Percentiles rank a stretch among this genome's conserved stretches.
Evolutionary conservation across 495 filamentous ascomycete species (phyloP).

Genomic region (Antarctomyces pellizariae): DNA sequence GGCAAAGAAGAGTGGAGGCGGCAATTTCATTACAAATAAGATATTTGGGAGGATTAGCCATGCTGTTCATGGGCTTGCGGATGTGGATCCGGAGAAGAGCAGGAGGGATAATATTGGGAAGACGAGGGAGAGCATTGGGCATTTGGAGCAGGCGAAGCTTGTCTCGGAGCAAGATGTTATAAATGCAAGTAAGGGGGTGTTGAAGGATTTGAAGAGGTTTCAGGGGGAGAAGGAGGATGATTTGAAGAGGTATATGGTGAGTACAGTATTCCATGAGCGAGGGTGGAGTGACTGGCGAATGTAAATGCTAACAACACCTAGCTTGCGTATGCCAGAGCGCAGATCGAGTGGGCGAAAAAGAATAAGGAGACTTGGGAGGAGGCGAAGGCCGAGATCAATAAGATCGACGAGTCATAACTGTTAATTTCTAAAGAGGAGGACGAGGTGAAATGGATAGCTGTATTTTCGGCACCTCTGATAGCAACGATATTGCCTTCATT

Average conservation of each 20-base stretch:
- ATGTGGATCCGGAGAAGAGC: slow-evolving; percentile 84
- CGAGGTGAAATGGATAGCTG: too few species aligned
- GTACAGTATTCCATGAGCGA: slow-evolving; percentile 12
- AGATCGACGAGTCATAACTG: slow-evolving; percentile 59
- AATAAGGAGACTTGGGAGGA: slow-evolving; percentile 94
- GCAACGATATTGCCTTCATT: too few species aligned
- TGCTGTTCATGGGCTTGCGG: slow-evolving; percentile 85
- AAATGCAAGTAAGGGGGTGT: slow-evolving; percentile 63
- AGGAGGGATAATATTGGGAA: slow-evolving; percentile 85
- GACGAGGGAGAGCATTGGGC: slow-evolving; percentile 47
- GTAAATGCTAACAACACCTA: slow-evolving; percentile 16
- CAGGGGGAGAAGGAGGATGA: slow-evolving; percentile 89
- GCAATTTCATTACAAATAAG: slow-evolving; percentile 69
- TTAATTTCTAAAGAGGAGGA: too few species aligned
- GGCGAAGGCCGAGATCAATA: slow-evolving; percentile 75
- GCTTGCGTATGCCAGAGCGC: slow-evolving; percentile 82
- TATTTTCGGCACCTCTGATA: too few species aligned
- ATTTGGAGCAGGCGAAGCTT: slow-evolving; percentile 74
- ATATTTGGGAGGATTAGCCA: slow-evolving; percentile 91
- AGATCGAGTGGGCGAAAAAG: slow-evolving; percentile 96
- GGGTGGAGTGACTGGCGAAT: not conserved
- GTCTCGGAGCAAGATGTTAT: slow-evolving; percentile 78
- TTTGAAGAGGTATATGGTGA: slow-evolving; percentile 83
- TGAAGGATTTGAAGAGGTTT: slow-evolving; percentile 79
- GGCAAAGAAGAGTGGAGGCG: slow-evolving; percentile 39